Base-by-base conservation (phyloP, 1,284 basidiomycete genomes). In the Cryptococcus sp. region DNA sequence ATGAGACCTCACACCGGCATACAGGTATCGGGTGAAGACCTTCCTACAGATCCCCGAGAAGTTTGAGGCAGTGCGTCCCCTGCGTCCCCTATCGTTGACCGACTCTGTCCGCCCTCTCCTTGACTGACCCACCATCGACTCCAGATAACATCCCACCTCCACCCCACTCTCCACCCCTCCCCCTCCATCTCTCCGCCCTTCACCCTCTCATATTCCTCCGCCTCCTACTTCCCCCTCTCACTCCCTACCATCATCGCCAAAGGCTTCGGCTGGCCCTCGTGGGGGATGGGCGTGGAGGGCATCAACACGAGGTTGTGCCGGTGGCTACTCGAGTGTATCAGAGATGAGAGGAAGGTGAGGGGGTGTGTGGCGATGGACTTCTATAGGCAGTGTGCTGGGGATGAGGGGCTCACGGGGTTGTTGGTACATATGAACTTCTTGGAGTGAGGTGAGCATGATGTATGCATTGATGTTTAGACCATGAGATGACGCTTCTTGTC, bases 41-140 rank as follows among this genome's bases (percentile, higher is more conserved):
- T 87, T 91, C 71, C 76, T 89, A 9, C 80, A 83, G 42, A 89
- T 92, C 40, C 83, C 88, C 0, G 89, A 91, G 75, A 93, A 93
- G 75, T 80, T 84, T 20, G 65, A 78, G 18, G 80, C 83, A 4
- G 82, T 72, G 28, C 53, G 71, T 65, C 1, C 4, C 37, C 3
- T 7, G 15, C 16, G 3, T 46, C 15, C 18, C 15, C 28, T 5
- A 44, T 23, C 23, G 24, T 56, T 24, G 51, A 33, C 9, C 28
- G 4, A 5, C 28, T 9, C 9, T 9, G 28, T 33, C 28, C 5
- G 28, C 28, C 28, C 28, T 33, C 9, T 33, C 28, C 9, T 33
- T 33, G 28, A 9, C 28, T 33, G 28, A 43, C 7, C n/a, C 40
- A n/a, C 42, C 18, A 18, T 12, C 5, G 9, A n/a, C 16, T 18